A percentile compares a stretch with the other conserved stretches of the same genome.
phyloP scores from a whole-genome alignment of 1,139 yeast species.

The Debaryomyces psychrophilus region DNA sequence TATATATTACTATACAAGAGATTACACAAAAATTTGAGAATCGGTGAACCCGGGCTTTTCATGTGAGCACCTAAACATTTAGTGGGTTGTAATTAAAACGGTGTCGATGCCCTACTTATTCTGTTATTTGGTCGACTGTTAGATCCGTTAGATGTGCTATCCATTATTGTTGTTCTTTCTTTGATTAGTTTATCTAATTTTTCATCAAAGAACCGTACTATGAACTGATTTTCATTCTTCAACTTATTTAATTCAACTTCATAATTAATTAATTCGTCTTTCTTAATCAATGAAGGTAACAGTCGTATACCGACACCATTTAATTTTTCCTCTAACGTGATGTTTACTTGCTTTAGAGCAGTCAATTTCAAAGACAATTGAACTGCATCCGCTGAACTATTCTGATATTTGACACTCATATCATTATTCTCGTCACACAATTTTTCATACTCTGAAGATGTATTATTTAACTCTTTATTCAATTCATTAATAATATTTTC shows the following conservation, averaged over 20 bases:
- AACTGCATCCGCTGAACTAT: constrained; percentile 57
- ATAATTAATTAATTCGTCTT: constrained; percentile 37
- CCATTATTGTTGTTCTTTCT: constrained; percentile 42
- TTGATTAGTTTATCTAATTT: constrained; percentile 43
- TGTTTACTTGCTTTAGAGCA: constrained; percentile 30
- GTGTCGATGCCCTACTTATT: constrained; percentile 45
- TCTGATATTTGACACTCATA: constrained; percentile 54
- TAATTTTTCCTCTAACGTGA: constrained; percentile 35
- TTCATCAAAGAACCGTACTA: constrained; percentile 32
- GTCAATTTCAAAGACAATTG: constrained; percentile 42
- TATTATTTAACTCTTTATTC: constrained; percentile 28
- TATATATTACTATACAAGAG: not conserved
- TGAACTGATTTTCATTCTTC: constrained; percentile 38
- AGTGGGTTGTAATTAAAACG: constrained; percentile 22
- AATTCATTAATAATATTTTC: constrained; percentile 32
- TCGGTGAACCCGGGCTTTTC: constrained; percentile 6
- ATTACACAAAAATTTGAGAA: not conserved
- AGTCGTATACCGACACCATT: constrained; percentile 48
- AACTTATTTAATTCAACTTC: constrained; percentile 32
- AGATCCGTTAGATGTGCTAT: constrained; percentile 32
- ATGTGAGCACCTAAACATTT: not conserved
- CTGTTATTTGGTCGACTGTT: constrained; percentile 40
- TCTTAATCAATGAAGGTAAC: constrained; percentile 41
- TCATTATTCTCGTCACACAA: constrained; percentile 40
- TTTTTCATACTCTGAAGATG: constrained; percentile 31